A percentile compares a stretch with the other conserved stretches of the same genome.
phyloP scores from a whole-genome alignment of 176 grass and related monocot species.

The Raddia guianensis region DNA sequence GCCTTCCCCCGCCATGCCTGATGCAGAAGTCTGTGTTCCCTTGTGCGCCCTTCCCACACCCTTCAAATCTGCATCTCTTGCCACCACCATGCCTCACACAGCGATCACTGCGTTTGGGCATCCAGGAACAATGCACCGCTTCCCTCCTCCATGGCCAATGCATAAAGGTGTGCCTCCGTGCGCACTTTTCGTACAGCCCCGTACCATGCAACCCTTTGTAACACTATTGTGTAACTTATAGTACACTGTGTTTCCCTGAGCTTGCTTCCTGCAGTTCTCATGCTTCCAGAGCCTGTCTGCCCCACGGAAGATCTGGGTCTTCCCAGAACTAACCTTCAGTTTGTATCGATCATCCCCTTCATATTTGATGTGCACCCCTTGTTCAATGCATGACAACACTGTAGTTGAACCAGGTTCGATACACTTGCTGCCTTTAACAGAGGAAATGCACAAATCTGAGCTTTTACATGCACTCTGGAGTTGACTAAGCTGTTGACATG shows the following conservation, averaged over 20 bases:
- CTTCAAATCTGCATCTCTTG: conserved; percentile 53
- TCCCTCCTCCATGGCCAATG: conserved; percentile 60
- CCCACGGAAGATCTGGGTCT: conserved; percentile 26
- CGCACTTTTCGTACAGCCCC: conserved; percentile 42
- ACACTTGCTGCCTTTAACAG: conserved; percentile 32
- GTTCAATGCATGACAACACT: conserved; percentile 28
- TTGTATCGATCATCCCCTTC: conserved; percentile 37
- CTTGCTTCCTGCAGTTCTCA: conserved; percentile 42
- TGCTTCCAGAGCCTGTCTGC: conserved; percentile 38
- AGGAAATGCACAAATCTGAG: conserved; percentile 35
- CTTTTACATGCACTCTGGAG: conserved; percentile 18
- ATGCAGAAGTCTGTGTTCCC: conserved; percentile 58
- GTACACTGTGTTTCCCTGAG: conserved; percentile 37
- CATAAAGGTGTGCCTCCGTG: conserved; percentile 61
- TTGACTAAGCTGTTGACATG: conserved; percentile 36
- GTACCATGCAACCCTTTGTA: conserved; percentile 49
- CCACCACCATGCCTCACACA: conserved; percentile 59
- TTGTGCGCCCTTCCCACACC: conserved; percentile 54
- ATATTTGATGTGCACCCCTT: conserved; percentile 42
- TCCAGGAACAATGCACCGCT: conserved; percentile 45
- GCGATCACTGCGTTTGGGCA: conserved; percentile 50
- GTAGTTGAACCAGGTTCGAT: conserved; percentile 31
- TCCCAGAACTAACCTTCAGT: conserved; percentile 42
- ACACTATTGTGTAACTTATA: conserved; percentile 50
- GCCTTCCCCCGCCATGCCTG: conserved; percentile 54